phyloP scores from a whole-genome alignment of 108 stramenopile genomes.

The Conticribra guillardii region DNA sequence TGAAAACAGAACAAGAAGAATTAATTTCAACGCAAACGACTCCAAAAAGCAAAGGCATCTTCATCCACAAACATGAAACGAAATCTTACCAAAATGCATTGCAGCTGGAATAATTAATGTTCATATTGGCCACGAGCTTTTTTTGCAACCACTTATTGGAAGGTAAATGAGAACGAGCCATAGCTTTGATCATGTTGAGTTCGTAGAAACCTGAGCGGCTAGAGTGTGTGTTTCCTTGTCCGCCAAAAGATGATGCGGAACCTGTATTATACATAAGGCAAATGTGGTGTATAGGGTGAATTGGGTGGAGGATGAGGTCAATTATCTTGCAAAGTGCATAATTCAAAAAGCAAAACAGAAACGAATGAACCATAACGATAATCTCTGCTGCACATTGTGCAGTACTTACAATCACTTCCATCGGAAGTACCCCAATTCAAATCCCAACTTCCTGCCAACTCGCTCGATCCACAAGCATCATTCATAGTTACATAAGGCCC shows the following conservation, averaged over 20 bases:
- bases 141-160: constrained; percentile 18
- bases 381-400: no score
- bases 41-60: no score
- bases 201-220: constrained; percentile 17
- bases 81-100: constrained; percentile 39
- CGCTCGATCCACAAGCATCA: constrained; percentile 16
- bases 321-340: not conserved
- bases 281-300: no score
- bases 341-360: not conserved
- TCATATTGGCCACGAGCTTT: constrained; percentile 19
- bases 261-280: not conserved
- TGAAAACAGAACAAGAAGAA: no score
- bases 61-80: no score
- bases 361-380: no score
- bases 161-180: constrained; percentile 17
- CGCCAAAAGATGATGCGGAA: constrained; percentile 1
- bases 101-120: constrained; percentile 7
- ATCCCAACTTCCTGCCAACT: not conserved
- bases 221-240: constrained; percentile 14
- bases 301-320: not conserved
- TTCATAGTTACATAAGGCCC: constrained; percentile 17
- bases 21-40: no score
- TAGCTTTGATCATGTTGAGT: constrained; percentile 13
- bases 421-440: not conserved
- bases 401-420: constrained; percentile 4